Evolutionary conservation across 768 basidiomycete species (phyloP).

Genomic region (Termitomyces sp.): DNA sequence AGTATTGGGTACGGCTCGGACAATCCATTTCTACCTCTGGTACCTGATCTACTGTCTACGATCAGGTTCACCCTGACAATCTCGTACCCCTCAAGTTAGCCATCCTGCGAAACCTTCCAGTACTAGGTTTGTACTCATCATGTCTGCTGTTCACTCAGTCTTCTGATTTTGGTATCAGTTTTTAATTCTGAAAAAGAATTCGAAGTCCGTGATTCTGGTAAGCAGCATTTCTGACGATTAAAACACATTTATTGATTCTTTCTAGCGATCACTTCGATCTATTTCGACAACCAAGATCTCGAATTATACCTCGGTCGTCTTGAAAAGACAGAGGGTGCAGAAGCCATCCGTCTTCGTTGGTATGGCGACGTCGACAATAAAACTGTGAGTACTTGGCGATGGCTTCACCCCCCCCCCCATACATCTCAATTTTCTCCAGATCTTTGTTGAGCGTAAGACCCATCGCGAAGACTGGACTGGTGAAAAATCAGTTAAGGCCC

Average conservation of each 20-base stretch:
- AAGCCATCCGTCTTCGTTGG: conserved; percentile 95
- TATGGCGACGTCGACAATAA: conserved; percentile 86
- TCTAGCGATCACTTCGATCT: conserved; percentile 90
- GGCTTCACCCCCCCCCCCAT: not conserved
- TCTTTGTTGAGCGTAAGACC: conserved; percentile 86
- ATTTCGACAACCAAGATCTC: conserved; percentile 93
- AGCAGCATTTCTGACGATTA: conserved; percentile 10
- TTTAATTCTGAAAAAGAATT: conserved; percentile 95
- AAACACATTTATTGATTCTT: not conserved
- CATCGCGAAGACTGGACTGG: conserved; percentile 99
- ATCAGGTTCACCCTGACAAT: conserved; percentile 84
- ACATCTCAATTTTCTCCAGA: conserved; percentile 30
- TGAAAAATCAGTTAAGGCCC: conserved; percentile 96
- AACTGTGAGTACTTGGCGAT: conserved; percentile 44
- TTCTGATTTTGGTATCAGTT: conserved; percentile 37
- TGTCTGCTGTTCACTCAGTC: not conserved
- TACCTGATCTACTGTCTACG: not conserved
- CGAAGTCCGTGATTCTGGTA: conserved; percentile 76
- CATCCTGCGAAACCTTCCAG: conserved; percentile 88
- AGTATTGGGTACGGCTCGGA: conserved; percentile 83
- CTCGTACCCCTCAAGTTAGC: conserved; percentile 90
- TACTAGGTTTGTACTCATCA: conserved; percentile 56
- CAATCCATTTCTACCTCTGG: not conserved
- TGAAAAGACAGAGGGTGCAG: conserved; percentile 98
- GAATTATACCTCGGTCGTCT: conserved; percentile 94